Evolutionary conservation across 768 basidiomycete species (phyloP).

Genomic region (Agrocybe pediades): DNA sequence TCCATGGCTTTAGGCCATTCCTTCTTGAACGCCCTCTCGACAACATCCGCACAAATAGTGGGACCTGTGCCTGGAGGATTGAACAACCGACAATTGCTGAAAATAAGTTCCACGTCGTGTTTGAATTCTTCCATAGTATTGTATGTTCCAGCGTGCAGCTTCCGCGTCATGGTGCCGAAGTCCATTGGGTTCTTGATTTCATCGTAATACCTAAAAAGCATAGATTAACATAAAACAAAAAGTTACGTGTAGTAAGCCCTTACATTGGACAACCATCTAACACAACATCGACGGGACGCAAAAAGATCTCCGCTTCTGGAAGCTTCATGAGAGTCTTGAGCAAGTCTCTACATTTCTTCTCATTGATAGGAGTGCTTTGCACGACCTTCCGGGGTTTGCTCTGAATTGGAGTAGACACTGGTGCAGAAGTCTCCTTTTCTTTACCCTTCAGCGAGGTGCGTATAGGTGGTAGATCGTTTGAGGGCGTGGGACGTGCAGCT

Average conservation of each 20-base stretch:
- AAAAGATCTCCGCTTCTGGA: slow-evolving; percentile 74
- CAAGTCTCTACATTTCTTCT: slow-evolving; percentile 81
- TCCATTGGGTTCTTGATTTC: slow-evolving; percentile 96
- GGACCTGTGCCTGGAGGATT: slow-evolving; percentile 85
- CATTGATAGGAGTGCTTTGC: slow-evolving; percentile 61
- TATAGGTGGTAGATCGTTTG: slow-evolving; percentile 33
- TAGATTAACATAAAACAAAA: slow-evolving; percentile 8
- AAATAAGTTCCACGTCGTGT: slow-evolving; percentile 79
- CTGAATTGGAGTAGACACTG: slow-evolving; percentile 8
- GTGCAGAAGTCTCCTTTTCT: slow-evolving; percentile 56
- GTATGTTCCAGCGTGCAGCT: slow-evolving; percentile 71
- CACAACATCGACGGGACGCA: slow-evolving; percentile 80
- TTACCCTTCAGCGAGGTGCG: slow-evolving; percentile 66
- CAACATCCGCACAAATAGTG: slow-evolving; percentile 63
- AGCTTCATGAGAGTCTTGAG: slow-evolving; percentile 60
- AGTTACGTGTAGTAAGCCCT: slow-evolving; percentile 29
- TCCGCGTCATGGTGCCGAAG: slow-evolving; percentile 76
- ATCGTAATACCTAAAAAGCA: slow-evolving; percentile 71
- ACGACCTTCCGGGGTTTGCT: slow-evolving; percentile 39
- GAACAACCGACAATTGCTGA: slow-evolving; percentile 90
- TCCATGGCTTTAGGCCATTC: slow-evolving; percentile 85
- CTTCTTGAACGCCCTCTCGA: slow-evolving; percentile 77
- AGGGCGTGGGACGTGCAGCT: slow-evolving; percentile 17
- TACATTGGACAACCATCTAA: slow-evolving; percentile 90
- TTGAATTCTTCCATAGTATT: slow-evolving; percentile 80